Conservation (phyloP, 164 flowering plant genomes). For the Houttuynia cordata region DNA sequence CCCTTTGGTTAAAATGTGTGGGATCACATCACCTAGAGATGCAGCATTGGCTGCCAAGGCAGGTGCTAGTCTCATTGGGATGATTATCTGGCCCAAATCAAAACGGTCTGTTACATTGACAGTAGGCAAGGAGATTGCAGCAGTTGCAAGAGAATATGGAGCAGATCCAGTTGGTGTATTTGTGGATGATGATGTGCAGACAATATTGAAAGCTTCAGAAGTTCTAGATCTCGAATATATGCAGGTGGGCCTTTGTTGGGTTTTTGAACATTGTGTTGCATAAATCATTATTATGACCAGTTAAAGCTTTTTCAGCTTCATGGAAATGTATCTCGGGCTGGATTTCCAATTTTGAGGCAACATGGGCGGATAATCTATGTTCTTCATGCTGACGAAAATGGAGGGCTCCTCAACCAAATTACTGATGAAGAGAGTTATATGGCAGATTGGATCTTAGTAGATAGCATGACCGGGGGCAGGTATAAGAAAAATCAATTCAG, state of each 20-base stretch:
- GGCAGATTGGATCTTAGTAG: slow-evolving; percentile 85
- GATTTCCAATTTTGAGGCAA: slow-evolving; percentile 37
- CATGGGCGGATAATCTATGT: slow-evolving; percentile 67
- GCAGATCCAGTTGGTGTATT: slow-evolving; percentile 91
- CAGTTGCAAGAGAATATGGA: slow-evolving; percentile 59
- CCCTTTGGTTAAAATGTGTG: slow-evolving; percentile 77
- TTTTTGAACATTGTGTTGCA: neutral
- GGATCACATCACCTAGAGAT: slow-evolving; percentile 41
- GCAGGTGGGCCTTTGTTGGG: slow-evolving; percentile 42
- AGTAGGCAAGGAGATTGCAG: slow-evolving; percentile 74
- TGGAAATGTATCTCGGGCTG: slow-evolving; percentile 64
- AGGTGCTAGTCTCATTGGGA: slow-evolving; percentile 55
- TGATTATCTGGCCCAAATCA: slow-evolving; percentile 94
- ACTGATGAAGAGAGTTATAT: slow-evolving; percentile 56
- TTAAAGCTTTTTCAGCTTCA: slow-evolving; percentile 55
- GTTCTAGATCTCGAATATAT: slow-evolving; percentile 61
- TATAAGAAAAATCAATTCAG: slow-evolving; percentile 16
- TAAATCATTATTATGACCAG: slow-evolving; percentile 10
- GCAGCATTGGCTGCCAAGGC: slow-evolving; percentile 26
- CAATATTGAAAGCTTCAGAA: slow-evolving; percentile 53
- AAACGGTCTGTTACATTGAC: slow-evolving; percentile 75
- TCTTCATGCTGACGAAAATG: slow-evolving; percentile 77
- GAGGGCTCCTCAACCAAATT: slow-evolving; percentile 54
- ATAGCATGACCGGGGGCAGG: slow-evolving; percentile 90
- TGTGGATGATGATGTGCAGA: slow-evolving; percentile 78